These are phyloP conservation scores for Coleophoma eucalyptorum DNA, from an alignment of 2,329 filamentous ascomycete species.

Conservation along the genomic window DNA sequence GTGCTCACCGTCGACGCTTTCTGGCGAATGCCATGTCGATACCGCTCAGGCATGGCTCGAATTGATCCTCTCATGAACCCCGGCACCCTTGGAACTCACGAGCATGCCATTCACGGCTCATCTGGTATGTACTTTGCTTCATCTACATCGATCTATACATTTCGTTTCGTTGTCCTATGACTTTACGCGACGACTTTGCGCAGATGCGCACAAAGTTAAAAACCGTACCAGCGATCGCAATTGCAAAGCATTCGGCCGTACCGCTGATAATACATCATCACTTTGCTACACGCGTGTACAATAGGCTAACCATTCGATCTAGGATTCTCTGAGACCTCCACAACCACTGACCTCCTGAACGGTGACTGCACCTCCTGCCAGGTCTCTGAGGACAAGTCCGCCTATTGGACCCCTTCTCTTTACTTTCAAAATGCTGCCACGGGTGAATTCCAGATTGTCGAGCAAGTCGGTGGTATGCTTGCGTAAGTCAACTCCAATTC, in stretches of 20 bases:
- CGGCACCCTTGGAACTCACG: constrained; percentile 57
- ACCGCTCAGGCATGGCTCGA: constrained; percentile 63
- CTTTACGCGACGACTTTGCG: too few relatives aligned
- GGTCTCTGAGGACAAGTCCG: constrained; percentile 57
- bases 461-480: constrained; percentile 78
- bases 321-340: constrained; percentile 63
- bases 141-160: not conserved
- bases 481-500: constrained; percentile 53
- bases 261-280: too few relatives aligned
- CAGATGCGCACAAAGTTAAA: too few relatives aligned
- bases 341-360: constrained; percentile 50
- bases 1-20: constrained; percentile 55
- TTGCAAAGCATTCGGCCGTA: too few relatives aligned
- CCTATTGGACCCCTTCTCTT: constrained; percentile 65
- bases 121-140: constrained; percentile 53
- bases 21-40: constrained; percentile 86
- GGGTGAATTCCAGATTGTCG: constrained; percentile 56
- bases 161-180: constrained; percentile 5
- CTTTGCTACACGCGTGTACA: too few relatives aligned
- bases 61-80: constrained; percentile 74
- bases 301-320: constrained; percentile 11
- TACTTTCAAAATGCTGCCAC: constrained; percentile 35
- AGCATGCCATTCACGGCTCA: constrained; percentile 73
- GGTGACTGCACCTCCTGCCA: constrained; percentile 64
- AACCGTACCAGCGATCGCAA: too few relatives aligned